phyloP scores from a whole-genome alignment of 108 stramenopile genomes.

The Stephanodiscus minutulus region DNA sequence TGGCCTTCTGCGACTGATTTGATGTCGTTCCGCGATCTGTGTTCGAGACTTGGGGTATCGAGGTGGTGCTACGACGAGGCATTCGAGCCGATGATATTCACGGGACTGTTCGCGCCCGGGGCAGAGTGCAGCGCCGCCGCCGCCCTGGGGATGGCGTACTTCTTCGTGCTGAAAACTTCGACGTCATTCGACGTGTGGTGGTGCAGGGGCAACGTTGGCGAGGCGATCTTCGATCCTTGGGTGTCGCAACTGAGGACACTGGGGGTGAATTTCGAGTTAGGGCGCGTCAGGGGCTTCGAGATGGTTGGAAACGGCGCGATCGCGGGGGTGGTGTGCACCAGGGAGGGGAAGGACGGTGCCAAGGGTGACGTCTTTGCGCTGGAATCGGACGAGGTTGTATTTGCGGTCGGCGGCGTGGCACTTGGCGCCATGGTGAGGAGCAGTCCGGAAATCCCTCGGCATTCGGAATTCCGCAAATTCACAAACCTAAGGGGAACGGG shows the following conservation, averaged over 20 bases:
- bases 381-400: slow-evolving; percentile 74
- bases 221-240: slow-evolving; percentile 78
- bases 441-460: slow-evolving; percentile 55
- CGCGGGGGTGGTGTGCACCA: slow-evolving; percentile 23
- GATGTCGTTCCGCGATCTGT: slow-evolving; percentile 81
- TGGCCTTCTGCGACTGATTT: slow-evolving; percentile 79
- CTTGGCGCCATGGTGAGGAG: slow-evolving; percentile 64
- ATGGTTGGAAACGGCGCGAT: slow-evolving; percentile 5
- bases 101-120: slow-evolving; percentile 82
- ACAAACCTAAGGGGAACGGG: slow-evolving; percentile 73
- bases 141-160: slow-evolving; percentile 87
- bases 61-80: slow-evolving; percentile 71
- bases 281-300: slow-evolving; percentile 58
- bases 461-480: slow-evolving; percentile 70
- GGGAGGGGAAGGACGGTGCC: neutral
- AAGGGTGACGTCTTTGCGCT: slow-evolving; percentile 7
- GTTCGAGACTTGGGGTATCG: slow-evolving; percentile 64
- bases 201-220: slow-evolving; percentile 78
- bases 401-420: slow-evolving; percentile 75
- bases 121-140: slow-evolving; percentile 81
- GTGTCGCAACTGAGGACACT: slow-evolving; percentile 48
- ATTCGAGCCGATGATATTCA: slow-evolving; percentile 86
- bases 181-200: slow-evolving; percentile 83
- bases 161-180: slow-evolving; percentile 76
- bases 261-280: slow-evolving; percentile 57